Evolutionary conservation across 2,329 filamentous ascomycete species (phyloP).

Genomic region (Aspergillus sp.): DNA sequence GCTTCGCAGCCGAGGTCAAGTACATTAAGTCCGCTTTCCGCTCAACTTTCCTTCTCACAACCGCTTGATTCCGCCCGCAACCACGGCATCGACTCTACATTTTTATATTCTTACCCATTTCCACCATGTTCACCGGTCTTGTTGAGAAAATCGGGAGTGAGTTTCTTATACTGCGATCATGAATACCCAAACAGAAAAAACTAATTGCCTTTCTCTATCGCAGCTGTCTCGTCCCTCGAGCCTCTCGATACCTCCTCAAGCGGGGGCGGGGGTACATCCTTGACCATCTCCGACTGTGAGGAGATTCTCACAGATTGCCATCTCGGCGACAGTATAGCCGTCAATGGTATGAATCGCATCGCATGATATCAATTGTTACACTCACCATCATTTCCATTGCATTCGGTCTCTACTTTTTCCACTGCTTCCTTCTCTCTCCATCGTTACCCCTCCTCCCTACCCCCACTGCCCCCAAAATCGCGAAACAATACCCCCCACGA

Average conservation of each 20-base stretch:
- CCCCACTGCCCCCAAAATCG: neutral
- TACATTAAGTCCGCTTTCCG: neutral
- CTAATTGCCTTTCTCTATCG: neutral
- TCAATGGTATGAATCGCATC: slow-evolving; percentile 67
- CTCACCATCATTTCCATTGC: too few relatives aligned
- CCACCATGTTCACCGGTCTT: slow-evolving; percentile 88
- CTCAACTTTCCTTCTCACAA: slow-evolving; percentile 2
- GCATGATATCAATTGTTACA: too few relatives aligned
- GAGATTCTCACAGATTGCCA: slow-evolving; percentile 80
- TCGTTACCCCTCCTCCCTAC: neutral
- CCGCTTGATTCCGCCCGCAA: slow-evolving; percentile 13
- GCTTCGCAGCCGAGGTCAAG: slow-evolving; percentile 5
- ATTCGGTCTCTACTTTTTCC: neutral
- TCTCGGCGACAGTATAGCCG: slow-evolving; percentile 87
- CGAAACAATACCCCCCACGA: neutral
- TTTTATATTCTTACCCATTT: neutral
- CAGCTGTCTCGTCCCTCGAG: slow-evolving; percentile 82
- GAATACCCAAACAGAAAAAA: neutral
- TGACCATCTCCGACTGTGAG: slow-evolving; percentile 77
- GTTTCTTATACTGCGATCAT: slow-evolving; percentile 36
- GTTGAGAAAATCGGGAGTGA: slow-evolving; percentile 90
- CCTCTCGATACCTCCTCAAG: slow-evolving; percentile 71
- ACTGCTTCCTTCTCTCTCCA: neutral
- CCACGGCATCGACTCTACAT: neutral
- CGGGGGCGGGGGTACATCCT: slow-evolving; percentile 78